These are phyloP conservation scores for Hypoxylon sp. DNA, from an alignment of 2,329 filamentous ascomycete species.

Conservation along the genomic window DNA sequence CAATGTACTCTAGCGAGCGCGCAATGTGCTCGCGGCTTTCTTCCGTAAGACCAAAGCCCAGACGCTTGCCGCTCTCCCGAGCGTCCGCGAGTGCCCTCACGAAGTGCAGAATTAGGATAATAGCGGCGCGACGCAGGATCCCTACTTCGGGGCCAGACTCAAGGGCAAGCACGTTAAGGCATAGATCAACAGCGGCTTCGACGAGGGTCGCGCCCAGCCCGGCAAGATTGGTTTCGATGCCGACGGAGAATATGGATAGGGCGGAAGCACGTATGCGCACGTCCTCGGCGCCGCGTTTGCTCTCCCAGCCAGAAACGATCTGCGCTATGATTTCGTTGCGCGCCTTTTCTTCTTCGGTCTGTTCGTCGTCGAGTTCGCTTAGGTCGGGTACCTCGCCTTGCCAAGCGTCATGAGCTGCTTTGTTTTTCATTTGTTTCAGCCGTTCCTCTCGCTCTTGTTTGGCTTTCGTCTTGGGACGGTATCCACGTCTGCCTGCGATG, in stretches of 20 bases:
- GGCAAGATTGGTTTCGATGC: slow-evolving; percentile 72
- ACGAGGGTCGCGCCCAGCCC: slow-evolving; percentile 68
- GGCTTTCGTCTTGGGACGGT: slow-evolving; percentile 71
- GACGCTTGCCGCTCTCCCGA: slow-evolving; percentile 60
- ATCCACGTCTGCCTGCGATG: slow-evolving; percentile 74
- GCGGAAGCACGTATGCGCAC: slow-evolving; percentile 78
- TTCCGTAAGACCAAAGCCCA: slow-evolving; percentile 69
- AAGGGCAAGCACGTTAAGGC: slow-evolving; percentile 72
- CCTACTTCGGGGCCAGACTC: slow-evolving; percentile 73
- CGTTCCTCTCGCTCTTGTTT: slow-evolving; percentile 68
- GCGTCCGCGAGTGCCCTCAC: slow-evolving; percentile 71
- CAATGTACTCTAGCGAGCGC: slow-evolving; percentile 74
- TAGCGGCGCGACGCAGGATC: slow-evolving; percentile 77
- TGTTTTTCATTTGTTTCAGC: slow-evolving; percentile 63
- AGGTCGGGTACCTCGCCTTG: slow-evolving; percentile 67
- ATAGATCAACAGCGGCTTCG: slow-evolving; percentile 72
- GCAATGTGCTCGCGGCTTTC: slow-evolving; percentile 73
- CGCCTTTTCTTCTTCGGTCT: slow-evolving; percentile 60
- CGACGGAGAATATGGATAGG: slow-evolving; percentile 73
- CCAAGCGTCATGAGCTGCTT: slow-evolving; percentile 68
- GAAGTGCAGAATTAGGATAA: slow-evolving; percentile 74
- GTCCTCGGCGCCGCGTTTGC: slow-evolving; percentile 76
- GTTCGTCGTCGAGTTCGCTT: slow-evolving; percentile 54
- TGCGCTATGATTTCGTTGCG: slow-evolving; percentile 67
- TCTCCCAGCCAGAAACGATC: slow-evolving; percentile 78